Evolutionary conservation across 768 basidiomycete species (phyloP).

Genomic region (Russula dissimulans): DNA sequence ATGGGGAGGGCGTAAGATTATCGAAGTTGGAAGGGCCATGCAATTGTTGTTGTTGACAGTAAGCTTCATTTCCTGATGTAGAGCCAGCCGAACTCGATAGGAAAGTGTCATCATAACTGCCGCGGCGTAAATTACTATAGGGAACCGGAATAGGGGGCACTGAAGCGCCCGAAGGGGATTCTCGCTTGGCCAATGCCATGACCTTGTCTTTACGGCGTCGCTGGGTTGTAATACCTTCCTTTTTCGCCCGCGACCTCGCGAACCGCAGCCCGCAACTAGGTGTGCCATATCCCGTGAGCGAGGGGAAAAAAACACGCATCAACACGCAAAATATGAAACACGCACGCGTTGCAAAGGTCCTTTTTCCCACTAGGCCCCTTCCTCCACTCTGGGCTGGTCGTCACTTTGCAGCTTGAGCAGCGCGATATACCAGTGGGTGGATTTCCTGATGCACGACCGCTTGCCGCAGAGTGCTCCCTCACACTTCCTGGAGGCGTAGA

Average conservation of each 20-base stretch:
- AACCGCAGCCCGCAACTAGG: slow-evolving; percentile 74
- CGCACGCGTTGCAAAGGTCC: slow-evolving; percentile 88
- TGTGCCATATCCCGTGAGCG: slow-evolving; percentile 20
- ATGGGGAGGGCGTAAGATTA: slow-evolving; percentile 48
- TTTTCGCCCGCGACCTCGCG: slow-evolving; percentile 83
- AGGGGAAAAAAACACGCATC: slow-evolving; percentile 11
- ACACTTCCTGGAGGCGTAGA: slow-evolving; percentile 37
- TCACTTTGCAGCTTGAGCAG: slow-evolving; percentile 76
- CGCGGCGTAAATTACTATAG: slow-evolving; percentile 39
- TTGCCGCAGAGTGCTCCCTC: slow-evolving; percentile 38
- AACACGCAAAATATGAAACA: slow-evolving; percentile 23
- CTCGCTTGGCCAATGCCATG: slow-evolving; percentile 23
- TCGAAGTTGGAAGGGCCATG: slow-evolving; percentile 38
- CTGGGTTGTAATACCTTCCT: slow-evolving; percentile 57
- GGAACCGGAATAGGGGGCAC: slow-evolving; percentile 34
- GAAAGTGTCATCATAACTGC: slow-evolving; percentile 39
- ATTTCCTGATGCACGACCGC: slow-evolving; percentile 45
- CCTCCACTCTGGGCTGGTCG: slow-evolving; percentile 82
- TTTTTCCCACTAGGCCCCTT: slow-evolving; percentile 88
- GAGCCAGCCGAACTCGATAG: slow-evolving; percentile 40
- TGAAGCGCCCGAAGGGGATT: slow-evolving; percentile 22
- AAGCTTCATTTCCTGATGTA: slow-evolving; percentile 49
- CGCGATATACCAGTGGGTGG: slow-evolving; percentile 63
- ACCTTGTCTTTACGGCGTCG: slow-evolving; percentile 60
- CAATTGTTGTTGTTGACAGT: slow-evolving; percentile 17